These are phyloP conservation scores for Populus euphratica DNA, from an alignment of 345 rosid genomes.

Conservation along the genomic window DNA sequence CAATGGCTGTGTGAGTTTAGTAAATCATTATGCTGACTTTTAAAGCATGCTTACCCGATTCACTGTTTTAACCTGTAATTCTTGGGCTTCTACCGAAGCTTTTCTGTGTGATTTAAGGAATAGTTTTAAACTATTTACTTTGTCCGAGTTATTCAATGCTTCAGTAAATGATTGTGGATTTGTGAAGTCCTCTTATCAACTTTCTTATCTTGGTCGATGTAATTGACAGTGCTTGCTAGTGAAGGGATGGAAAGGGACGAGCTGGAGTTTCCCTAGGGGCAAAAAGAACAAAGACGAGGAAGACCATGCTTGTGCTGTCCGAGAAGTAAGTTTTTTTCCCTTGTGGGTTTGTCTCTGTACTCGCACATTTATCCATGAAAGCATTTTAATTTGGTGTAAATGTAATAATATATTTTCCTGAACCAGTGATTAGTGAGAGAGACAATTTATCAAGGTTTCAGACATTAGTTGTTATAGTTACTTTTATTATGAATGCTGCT, in stretches of 20 bases:
- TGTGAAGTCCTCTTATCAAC: not conserved
- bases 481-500: not conserved
- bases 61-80: not conserved
- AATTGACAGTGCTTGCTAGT: conserved; percentile 73
- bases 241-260: conserved; percentile 98
- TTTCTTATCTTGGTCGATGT: conserved; percentile 12
- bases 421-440: not conserved
- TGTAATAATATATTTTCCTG: not conserved
- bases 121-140: not conserved
- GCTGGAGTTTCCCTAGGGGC: conserved; percentile 99
- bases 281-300: conserved; percentile 99
- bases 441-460: not conserved
- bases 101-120: not conserved
- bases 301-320: conserved; percentile 90
- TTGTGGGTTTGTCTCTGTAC: not conserved
- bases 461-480: not conserved
- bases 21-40: not conserved
- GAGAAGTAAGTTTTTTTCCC: conserved; percentile 57
- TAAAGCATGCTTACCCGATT: not conserved
- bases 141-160: not conserved
- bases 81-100: not conserved
- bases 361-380: not conserved
- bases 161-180: not conserved
- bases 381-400: not conserved
- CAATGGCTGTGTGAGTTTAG: not conserved